Conservation (phyloP, 2,329 filamentous ascomycete species). For the Laburnicola sp. region DNA sequence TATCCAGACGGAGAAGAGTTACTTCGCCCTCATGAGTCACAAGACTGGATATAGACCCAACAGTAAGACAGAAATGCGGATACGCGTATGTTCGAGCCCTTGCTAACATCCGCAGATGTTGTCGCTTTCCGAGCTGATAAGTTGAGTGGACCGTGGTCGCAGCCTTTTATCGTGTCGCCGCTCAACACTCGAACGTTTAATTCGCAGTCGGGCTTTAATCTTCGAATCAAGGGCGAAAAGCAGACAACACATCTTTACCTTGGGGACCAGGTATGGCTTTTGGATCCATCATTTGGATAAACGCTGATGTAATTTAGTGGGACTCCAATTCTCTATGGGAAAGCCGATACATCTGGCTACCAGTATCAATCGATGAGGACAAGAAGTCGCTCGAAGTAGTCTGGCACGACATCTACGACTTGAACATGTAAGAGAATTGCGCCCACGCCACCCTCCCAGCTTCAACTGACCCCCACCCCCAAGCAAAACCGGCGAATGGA, state of each 20-base stretch:
- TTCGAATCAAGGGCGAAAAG: constrained; percentile 54
- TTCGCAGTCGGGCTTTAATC: constrained; percentile 56
- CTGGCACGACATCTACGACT: constrained; percentile 62
- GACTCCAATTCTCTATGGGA: constrained; percentile 61
- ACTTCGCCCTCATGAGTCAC: constrained; percentile 64
- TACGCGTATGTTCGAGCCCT: neutral
- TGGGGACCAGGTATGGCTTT: constrained; percentile 47
- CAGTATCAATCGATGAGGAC: constrained; percentile 56
- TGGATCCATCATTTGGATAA: neutral
- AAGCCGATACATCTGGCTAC: constrained; percentile 61
- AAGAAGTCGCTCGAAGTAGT: constrained; percentile 55
- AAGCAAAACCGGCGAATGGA: constrained; percentile 53
- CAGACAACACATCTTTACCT: constrained; percentile 57
- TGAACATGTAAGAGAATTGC: constrained; percentile 48
- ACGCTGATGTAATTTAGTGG: constrained; percentile 42
- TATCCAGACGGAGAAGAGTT: constrained; percentile 62
- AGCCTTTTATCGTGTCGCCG: constrained; percentile 57
- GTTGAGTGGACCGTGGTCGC: constrained; percentile 57
- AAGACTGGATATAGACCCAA: constrained; percentile 67
- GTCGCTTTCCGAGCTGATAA: constrained; percentile 59
- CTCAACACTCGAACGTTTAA: constrained; percentile 57
- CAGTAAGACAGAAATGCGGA: constrained; percentile 34
- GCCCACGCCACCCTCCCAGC: neutral
- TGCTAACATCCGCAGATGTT: constrained; percentile 50
- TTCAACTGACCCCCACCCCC: neutral